These are phyloP conservation scores for Russula olivacea DNA, from an alignment of 768 basidiomycete genomes.

Conservation along the genomic window DNA sequence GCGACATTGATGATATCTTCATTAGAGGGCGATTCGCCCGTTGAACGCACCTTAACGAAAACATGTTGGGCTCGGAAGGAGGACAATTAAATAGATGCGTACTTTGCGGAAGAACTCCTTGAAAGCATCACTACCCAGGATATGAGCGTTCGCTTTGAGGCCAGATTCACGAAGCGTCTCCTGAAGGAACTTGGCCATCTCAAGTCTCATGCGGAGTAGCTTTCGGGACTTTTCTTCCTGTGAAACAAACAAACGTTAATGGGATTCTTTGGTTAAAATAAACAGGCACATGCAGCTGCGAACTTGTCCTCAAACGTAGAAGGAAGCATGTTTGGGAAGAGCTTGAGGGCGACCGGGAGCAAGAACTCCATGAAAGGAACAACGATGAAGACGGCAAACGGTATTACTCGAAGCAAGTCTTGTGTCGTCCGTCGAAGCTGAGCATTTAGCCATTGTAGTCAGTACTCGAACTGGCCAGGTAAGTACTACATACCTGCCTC, in stretches of 20 bases:
- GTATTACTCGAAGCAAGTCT: slow-evolving; percentile 87
- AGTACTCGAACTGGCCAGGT: not conserved
- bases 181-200: slow-evolving; percentile 99
- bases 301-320: slow-evolving; percentile 98
- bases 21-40: slow-evolving; percentile 88
- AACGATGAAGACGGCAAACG: slow-evolving; percentile 90
- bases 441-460: not conserved
- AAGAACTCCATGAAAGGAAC: slow-evolving; percentile 99
- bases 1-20: slow-evolving; percentile 91
- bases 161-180: slow-evolving; percentile 95
- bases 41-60: slow-evolving; percentile 70
- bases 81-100: slow-evolving; percentile 11
- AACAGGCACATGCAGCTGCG: slow-evolving; percentile 58
- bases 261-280: not conserved
- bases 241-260: not conserved
- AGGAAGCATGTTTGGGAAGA: slow-evolving; percentile 98
- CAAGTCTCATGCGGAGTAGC: slow-evolving; percentile 85
- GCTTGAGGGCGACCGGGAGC: slow-evolving; percentile 89
- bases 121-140: slow-evolving; percentile 92
- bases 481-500: slow-evolving; percentile 59
- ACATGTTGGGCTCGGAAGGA: not conserved
- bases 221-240: slow-evolving; percentile 98
- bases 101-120: slow-evolving; percentile 99
- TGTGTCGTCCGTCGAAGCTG: slow-evolving; percentile 90
- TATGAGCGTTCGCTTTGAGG: slow-evolving; percentile 86